Conservation (phyloP, 139 green algal genomes). For the Diplosphaera chodatii region DNA sequence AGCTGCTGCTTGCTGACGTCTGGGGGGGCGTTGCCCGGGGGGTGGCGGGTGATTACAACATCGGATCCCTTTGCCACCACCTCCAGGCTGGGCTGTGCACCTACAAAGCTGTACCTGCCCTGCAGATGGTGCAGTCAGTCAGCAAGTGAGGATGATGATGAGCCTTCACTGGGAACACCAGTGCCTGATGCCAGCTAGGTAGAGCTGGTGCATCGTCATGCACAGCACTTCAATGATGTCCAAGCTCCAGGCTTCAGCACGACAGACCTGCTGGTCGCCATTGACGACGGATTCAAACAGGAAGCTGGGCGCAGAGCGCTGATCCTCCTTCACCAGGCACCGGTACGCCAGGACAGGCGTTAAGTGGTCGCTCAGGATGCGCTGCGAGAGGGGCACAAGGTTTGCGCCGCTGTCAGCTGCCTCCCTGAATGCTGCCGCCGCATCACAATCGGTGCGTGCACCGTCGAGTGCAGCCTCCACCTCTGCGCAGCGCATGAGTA, state of each 20-base stretch:
- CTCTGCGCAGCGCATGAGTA: no score
- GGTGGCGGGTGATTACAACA: conserved; percentile 74
- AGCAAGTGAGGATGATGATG: no score
- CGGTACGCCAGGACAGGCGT: conserved; percentile 92
- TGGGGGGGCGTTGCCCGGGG: conserved; percentile 7
- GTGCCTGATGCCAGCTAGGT: no score
- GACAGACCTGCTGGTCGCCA: conserved; percentile 65
- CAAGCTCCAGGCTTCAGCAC: no score
- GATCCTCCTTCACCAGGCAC: conserved; percentile 65
- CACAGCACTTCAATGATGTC: no score
- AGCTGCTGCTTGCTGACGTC: background rate
- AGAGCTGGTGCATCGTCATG: no score
- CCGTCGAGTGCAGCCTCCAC: background rate
- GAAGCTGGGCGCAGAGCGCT: conserved; percentile 82
- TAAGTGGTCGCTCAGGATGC: conserved; percentile 90
- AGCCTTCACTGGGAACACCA: no score
- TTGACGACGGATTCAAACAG: conserved; percentile 93
- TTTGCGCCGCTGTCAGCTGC: conserved; percentile 48
- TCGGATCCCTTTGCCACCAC: conserved; percentile 59
- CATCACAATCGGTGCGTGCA: background rate
- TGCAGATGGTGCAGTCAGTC: conserved; percentile 17
- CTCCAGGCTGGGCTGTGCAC: conserved; percentile 80
- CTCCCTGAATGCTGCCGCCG: background rate
- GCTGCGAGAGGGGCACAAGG: conserved; percentile 78
- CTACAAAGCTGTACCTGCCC: conserved; percentile 87